Conservation (phyloP, 768 basidiomycete species). For the Mycena kentingensis region DNA sequence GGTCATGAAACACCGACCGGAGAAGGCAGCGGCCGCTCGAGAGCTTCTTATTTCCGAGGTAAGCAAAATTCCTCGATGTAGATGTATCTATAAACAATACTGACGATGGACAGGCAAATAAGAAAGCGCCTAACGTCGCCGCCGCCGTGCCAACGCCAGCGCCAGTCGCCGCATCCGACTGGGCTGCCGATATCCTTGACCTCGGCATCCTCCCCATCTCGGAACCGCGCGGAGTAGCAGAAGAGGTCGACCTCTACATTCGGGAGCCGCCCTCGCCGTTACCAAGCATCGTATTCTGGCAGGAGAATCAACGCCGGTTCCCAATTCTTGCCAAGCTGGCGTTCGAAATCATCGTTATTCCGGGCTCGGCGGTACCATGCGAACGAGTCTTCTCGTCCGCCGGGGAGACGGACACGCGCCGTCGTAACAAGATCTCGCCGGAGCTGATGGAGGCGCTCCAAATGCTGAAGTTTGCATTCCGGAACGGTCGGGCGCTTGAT, state of each 20-base stretch:
- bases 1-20: background rate
- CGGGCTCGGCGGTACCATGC: constrained; percentile 36
- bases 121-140: too few species aligned
- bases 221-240: constrained; percentile 11
- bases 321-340: constrained; percentile 31
- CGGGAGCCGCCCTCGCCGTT: constrained; percentile 6
- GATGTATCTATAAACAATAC: too few species aligned
- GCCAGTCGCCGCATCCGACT: background rate
- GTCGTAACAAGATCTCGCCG: background rate
- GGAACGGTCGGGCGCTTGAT: background rate
- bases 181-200: constrained; percentile 13
- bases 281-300: constrained; percentile 8
- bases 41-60: background rate
- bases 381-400: constrained; percentile 34
- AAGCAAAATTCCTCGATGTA: too few species aligned
- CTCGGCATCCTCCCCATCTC: background rate
- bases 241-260: constrained; percentile 24
- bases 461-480: background rate
- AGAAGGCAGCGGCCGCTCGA: background rate
- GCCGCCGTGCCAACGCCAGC: too few species aligned
- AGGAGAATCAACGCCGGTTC: constrained; percentile 28
- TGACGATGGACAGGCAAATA: too few species aligned
- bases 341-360: constrained; percentile 34
- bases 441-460: background rate
- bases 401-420: constrained; percentile 31